phyloP scores from a whole-genome alignment of 345 rosid species.

The Turritis glabra region DNA sequence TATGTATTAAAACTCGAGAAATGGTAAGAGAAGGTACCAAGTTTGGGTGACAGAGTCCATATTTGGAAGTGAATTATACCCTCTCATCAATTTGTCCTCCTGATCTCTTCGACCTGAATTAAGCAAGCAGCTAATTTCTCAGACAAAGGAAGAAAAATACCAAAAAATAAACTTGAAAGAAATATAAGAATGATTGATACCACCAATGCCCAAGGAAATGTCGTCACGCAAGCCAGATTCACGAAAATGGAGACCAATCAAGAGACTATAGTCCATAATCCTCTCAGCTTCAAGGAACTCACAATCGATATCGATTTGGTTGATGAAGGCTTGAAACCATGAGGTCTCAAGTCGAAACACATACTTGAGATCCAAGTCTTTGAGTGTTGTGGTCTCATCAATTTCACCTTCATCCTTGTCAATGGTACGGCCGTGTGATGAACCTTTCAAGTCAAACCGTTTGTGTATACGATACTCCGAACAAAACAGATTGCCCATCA shows the following conservation, averaged over 20 bases:
- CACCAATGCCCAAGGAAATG: constrained; percentile 43
- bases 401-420: constrained; percentile 56
- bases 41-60: constrained; percentile 63
- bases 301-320: constrained; percentile 67
- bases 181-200: constrained; percentile 15
- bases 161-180: background rate
- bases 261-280: constrained; percentile 74
- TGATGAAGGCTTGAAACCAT: constrained; percentile 62
- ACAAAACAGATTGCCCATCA: constrained; percentile 72
- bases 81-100: constrained; percentile 51
- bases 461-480: constrained; percentile 65
- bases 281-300: constrained; percentile 70
- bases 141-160: background rate
- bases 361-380: constrained; percentile 72
- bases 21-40: constrained; percentile 37
- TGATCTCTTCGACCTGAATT: constrained; percentile 42
- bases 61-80: constrained; percentile 60
- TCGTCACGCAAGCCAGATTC: constrained; percentile 39
- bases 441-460: constrained; percentile 72
- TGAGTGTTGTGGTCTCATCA: constrained; percentile 67
- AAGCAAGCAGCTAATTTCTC: background rate
- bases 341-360: constrained; percentile 53
- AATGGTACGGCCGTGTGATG: constrained; percentile 67
- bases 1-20: background rate
- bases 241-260: constrained; percentile 67